phyloP scores from a whole-genome alignment of 345 rosid species.

The Eucalyptus regnans region DNA sequence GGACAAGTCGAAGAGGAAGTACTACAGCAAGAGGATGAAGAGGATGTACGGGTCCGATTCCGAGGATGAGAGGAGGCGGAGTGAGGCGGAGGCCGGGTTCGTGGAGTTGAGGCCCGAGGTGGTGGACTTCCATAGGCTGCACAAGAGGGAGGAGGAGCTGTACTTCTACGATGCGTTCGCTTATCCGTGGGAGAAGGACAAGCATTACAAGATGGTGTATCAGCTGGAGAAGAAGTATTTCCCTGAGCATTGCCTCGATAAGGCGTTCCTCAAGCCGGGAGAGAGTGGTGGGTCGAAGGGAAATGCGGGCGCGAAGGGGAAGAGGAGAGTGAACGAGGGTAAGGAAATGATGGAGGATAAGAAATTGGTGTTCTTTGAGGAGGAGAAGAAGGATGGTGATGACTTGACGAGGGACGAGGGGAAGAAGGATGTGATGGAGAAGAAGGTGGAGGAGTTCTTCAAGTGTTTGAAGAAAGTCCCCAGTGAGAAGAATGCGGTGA shows the following conservation, averaged over 20 bases:
- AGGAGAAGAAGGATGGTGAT: conserved; percentile 17
- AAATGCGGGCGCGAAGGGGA: conserved; percentile 7
- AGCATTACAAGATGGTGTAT: conserved; percentile 96
- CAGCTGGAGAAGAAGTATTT: conserved; percentile 95
- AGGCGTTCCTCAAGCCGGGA: conserved; percentile 76
- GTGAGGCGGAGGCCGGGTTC: conserved; percentile 38
- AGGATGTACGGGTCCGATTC: conserved; percentile 90
- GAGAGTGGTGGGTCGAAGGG: conserved; percentile 3
- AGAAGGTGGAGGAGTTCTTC: conserved; percentile 83
- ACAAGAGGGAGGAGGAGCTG: conserved; percentile 87
- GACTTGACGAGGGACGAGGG: background rate
- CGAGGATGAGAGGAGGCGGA: conserved; percentile 47
- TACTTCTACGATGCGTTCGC: conserved; percentile 79
- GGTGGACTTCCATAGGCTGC: conserved; percentile 63
- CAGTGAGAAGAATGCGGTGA: conserved; percentile 34
- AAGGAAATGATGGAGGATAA: conserved; percentile 17
- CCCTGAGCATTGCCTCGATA: conserved; percentile 79
- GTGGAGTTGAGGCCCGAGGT: conserved; percentile 88
- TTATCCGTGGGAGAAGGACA: conserved; percentile 91
- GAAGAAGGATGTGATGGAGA: conserved; percentile 39
- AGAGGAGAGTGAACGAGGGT: conserved; percentile 1
- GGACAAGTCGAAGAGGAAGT: conserved; percentile 86
- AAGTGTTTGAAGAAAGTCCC: conserved; percentile 74
- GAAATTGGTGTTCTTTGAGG: conserved; percentile 62
- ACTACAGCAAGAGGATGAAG: conserved; percentile 67